A percentile compares a stretch with the other conserved stretches of the same genome.
These are phyloP conservation scores for Acarospora socialis DNA, from an alignment of 2,329 filamentous ascomycete genomes.

Conservation along the genomic window DNA sequence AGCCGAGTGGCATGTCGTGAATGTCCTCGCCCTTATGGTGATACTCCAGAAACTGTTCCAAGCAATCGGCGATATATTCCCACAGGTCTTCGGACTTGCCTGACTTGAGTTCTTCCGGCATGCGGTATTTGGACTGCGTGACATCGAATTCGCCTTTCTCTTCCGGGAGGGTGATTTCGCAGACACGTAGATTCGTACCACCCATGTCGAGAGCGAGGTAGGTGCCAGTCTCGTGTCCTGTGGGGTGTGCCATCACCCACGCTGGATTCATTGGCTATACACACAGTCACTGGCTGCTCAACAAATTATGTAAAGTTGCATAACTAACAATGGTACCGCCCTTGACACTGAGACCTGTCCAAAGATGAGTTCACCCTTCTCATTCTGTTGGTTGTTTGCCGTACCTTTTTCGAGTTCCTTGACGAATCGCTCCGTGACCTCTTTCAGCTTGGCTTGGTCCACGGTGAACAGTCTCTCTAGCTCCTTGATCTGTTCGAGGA, in stretches of 20 bases:
- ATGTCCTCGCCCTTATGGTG: conserved; percentile 57
- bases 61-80: conserved; percentile 87
- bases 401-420: conserved; percentile 73
- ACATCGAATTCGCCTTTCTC: conserved; percentile 86
- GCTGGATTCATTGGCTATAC: conserved; percentile 88
- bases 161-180: conserved; percentile 78
- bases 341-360: conserved; percentile 61
- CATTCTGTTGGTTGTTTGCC: conserved; percentile 3
- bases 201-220: conserved; percentile 91
- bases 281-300: conserved; percentile 3
- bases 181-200: conserved; percentile 88
- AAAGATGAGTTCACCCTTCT: conserved; percentile 4
- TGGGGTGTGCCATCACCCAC: conserved; percentile 84
- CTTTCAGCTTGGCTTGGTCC: conserved; percentile 64
- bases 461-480: conserved; percentile 78
- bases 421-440: conserved; percentile 80
- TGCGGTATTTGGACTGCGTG: conserved; percentile 88
- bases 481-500: conserved; percentile 64
- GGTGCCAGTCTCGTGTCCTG: conserved; percentile 73
- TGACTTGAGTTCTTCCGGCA: conserved; percentile 85
- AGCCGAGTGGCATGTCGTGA: conserved; percentile 59
- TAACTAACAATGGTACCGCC: conserved; percentile 78
- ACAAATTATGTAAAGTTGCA: conserved; percentile 5
- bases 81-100: conserved; percentile 74
- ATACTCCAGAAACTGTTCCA: conserved; percentile 77